Percentiles rank a stretch among this genome's conserved stretches.
phyloP scores from a whole-genome alignment of 2,329 filamentous ascomycete species.

The Neonectria coccinea region DNA sequence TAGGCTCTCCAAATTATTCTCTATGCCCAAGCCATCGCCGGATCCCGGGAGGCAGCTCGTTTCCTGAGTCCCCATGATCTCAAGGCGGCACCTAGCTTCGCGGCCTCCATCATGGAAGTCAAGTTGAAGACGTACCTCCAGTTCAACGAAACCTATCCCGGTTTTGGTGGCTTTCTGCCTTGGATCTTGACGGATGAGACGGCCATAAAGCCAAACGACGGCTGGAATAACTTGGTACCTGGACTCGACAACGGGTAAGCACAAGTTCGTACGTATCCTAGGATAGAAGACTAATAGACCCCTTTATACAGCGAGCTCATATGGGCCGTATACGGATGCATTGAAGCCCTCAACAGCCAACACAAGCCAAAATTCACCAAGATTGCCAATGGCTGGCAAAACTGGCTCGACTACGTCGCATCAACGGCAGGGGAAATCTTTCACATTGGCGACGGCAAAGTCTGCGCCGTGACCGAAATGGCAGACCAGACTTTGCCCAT shows the following conservation, averaged over 20 bases:
- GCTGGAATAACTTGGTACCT: constrained; percentile 55
- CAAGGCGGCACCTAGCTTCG: constrained; percentile 48
- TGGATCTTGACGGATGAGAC: constrained; percentile 51
- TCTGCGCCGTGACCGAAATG: constrained; percentile 55
- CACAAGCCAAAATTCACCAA: constrained; percentile 36
- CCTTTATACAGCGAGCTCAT: constrained; percentile 50
- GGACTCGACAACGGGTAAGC: constrained; percentile 55
- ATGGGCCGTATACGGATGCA: constrained; percentile 57
- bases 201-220: constrained; percentile 50
- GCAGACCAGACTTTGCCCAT: constrained; percentile 50
- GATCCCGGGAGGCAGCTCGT: constrained; percentile 52
- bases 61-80: constrained; percentile 53
- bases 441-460: constrained; percentile 52
- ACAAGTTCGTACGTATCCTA: rapidly evolving
- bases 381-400: constrained; percentile 52
- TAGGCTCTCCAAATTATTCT: constrained; percentile 58
- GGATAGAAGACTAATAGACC: background rate
- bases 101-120: constrained; percentile 51
- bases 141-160: constrained; percentile 56
- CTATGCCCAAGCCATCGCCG: constrained; percentile 55
- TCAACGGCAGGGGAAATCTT: constrained; percentile 53
- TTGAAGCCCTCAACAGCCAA: constrained; percentile 51
- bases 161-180: constrained; percentile 56
- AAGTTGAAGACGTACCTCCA: constrained; percentile 54
- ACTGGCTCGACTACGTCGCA: constrained; percentile 56